Evolutionary conservation across 148 eudicot genomes (phyloP).

Genomic region (Polygonum maritimum): DNA sequence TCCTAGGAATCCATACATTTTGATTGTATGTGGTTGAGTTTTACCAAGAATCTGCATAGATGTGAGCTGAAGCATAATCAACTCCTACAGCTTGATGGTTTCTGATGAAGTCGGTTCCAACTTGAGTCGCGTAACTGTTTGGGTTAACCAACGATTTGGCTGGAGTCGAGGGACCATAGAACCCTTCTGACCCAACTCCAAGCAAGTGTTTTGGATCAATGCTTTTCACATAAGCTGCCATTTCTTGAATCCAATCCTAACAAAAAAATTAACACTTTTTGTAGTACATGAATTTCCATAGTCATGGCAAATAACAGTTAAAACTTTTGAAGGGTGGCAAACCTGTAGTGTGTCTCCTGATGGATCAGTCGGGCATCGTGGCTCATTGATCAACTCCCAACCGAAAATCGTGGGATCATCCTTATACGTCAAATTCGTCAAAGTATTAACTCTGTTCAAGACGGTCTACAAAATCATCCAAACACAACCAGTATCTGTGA

Average conservation of each 20-base stretch:
- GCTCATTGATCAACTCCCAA: slow-evolving; percentile 56
- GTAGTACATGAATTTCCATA: neutral
- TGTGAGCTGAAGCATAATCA: slow-evolving; percentile 54
- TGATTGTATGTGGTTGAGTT: neutral
- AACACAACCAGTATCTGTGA: neutral
- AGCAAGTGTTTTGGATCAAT: slow-evolving; percentile 45
- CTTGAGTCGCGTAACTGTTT: slow-evolving; percentile 36
- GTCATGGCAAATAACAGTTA: neutral
- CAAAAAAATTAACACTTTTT: neutral
- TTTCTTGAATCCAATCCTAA: slow-evolving; percentile 47
- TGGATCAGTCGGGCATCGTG: slow-evolving; percentile 33
- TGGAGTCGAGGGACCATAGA: slow-evolving; percentile 24
- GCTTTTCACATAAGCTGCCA: slow-evolving; percentile 42
- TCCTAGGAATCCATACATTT: too few species aligned
- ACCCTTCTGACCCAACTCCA: slow-evolving; percentile 47
- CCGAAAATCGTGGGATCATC: slow-evolving; percentile 53
- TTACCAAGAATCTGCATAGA: slow-evolving; percentile 47
- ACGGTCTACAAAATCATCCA: neutral
- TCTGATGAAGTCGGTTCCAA: slow-evolving; percentile 45
- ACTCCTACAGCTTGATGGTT: slow-evolving; percentile 35
- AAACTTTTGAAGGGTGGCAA: too few species aligned
- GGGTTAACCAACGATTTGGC: slow-evolving; percentile 31
- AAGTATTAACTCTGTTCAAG: slow-evolving; percentile 7
- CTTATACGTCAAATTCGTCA: slow-evolving; percentile 8
- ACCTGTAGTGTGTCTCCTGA: slow-evolving; percentile 34